phyloP scores from a whole-genome alignment of 1,284 basidiomycete species.

The Moesziomyces antarcticus region DNA sequence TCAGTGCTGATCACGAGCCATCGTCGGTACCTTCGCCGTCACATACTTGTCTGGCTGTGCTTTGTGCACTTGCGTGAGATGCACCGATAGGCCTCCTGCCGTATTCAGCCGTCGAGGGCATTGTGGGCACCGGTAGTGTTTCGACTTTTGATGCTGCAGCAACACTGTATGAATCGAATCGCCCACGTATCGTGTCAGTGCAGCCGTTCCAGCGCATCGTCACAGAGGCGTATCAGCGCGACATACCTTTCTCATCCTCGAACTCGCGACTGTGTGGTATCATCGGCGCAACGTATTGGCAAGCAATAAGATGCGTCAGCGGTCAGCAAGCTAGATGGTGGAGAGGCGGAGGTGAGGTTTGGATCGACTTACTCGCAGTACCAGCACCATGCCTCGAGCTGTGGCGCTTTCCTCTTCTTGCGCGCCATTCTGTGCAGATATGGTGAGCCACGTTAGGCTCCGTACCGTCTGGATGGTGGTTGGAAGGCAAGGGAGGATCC shows the following conservation, averaged over 20 bases:
- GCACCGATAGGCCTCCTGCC: conserved; percentile 96
- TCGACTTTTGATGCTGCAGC: conserved; percentile 98
- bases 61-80: conserved; percentile 98
- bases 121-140: conserved; percentile 97
- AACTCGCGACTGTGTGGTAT: conserved; percentile 60
- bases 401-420: conserved; percentile 66
- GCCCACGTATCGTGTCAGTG: neutral
- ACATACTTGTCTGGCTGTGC: conserved; percentile 92
- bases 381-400: conserved; percentile 85
- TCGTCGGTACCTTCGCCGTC: conserved; percentile 56
- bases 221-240: too few species aligned
- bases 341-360: neutral
- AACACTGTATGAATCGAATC: conserved; percentile 74
- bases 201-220: neutral
- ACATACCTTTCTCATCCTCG: conserved; percentile 65
- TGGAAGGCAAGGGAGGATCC: neutral
- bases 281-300: neutral
- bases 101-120: conserved; percentile 96
- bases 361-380: conserved; percentile 86
- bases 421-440: conserved; percentile 55
- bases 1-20: conserved; percentile 56
- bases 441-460: neutral
- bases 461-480: conserved; percentile 3
- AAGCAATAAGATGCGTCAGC: neutral
- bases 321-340: conserved; percentile 2